Percentiles rank a stretch among this genome's conserved stretches.
phyloP scores from a whole-genome alignment of 2,329 filamentous ascomycete genomes.

The Penicillium sp. region DNA sequence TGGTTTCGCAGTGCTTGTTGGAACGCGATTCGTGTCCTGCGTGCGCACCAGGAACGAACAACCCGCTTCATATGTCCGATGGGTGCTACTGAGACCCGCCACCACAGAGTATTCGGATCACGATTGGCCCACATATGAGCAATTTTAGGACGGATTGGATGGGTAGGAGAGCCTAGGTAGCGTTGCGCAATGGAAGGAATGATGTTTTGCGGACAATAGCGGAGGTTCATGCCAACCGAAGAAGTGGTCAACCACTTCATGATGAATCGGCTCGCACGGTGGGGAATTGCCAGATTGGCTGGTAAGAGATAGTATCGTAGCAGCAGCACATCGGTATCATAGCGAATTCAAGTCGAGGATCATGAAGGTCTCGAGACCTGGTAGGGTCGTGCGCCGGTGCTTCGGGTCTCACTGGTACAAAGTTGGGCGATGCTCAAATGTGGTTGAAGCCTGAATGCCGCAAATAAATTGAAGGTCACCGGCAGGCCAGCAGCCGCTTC shows the following conservation, averaged over 20 bases:
- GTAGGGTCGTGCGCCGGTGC: background rate
- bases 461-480: background rate
- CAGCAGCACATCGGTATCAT: conserved; percentile 16
- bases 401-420: background rate
- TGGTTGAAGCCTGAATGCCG: background rate
- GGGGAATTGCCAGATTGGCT: background rate
- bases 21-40: conserved; percentile 49
- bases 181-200: conserved; percentile 31
- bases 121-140: conserved; percentile 37
- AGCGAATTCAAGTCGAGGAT: conserved; percentile 5
- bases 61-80: conserved; percentile 39
- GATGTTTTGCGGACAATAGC: conserved; percentile 24
- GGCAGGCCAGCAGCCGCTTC: background rate
- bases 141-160: conserved; percentile 41
- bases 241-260: conserved; percentile 20
- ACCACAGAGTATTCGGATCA: conserved; percentile 49
- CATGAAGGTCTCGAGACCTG: conserved; percentile 1
- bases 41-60: conserved; percentile 48
- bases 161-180: conserved; percentile 26
- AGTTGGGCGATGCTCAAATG: background rate
- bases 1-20: conserved; percentile 44
- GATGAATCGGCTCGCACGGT: background rate
- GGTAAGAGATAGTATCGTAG: background rate
- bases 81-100: conserved; percentile 40
- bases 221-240: conserved; percentile 23